Conservation (phyloP, 148 eudicot species). For the Beta vulgaris region DNA sequence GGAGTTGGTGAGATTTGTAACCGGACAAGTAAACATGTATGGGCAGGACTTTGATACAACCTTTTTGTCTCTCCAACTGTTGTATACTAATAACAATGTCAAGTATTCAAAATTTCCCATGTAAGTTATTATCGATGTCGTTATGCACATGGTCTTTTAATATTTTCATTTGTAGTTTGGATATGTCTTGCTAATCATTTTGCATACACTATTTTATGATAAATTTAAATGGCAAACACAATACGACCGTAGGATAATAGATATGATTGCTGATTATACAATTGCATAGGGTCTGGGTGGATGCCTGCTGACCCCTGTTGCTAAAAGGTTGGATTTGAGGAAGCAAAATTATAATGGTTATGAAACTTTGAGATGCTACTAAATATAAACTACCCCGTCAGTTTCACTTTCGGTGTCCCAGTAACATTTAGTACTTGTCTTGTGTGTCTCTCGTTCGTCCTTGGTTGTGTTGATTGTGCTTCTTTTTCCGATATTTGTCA, state of each 20-base stretch:
- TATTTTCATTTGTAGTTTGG: neutral
- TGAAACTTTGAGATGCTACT: neutral
- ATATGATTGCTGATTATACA: neutral
- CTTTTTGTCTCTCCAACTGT: constrained; percentile 15
- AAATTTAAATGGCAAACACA: too few relatives aligned
- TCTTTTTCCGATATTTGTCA: too few relatives aligned
- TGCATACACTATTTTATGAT: too few relatives aligned
- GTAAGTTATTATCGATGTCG: constrained; percentile 6
- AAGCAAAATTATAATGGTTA: neutral
- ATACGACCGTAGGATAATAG: too few relatives aligned
- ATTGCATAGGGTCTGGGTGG: neutral
- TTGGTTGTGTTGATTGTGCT: neutral
- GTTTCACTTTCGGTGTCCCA: neutral
- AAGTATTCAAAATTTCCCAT: neutral
- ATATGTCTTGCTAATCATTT: neutral
- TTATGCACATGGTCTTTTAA: constrained; percentile 6
- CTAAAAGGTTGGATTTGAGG: neutral
- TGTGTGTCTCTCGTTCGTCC: neutral
- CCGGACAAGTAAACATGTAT: constrained; percentile 5
- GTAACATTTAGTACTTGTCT: neutral
- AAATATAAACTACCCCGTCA: neutral
- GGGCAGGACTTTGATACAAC: constrained; percentile 18
- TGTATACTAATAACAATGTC: constrained; percentile 31
- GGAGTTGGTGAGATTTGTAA: constrained; percentile 6
- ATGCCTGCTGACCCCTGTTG: neutral